These are phyloP conservation scores for Coprinopsis strossmayeri DNA, from an alignment of 768 basidiomycete species.

Conservation along the genomic window DNA sequence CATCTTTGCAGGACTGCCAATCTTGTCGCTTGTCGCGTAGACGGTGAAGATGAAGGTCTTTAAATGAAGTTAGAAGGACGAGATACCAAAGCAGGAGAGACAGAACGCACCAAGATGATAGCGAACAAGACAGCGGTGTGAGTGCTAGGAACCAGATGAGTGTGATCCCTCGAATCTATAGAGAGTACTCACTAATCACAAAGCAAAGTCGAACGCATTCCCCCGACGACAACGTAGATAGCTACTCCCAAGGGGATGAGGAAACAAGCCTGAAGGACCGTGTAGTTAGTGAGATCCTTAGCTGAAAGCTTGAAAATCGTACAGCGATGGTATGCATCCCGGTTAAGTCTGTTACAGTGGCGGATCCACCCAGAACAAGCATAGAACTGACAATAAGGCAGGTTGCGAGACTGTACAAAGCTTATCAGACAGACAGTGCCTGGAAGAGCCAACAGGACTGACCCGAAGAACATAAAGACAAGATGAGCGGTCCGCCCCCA, in stretches of 20 bases:
- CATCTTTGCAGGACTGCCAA: conserved; percentile 76
- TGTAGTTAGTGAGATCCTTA: conserved; percentile 1
- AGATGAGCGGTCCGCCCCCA: conserved; percentile 81
- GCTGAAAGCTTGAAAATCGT: conserved; percentile 12
- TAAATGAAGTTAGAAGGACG: conserved; percentile 6
- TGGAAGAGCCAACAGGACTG: conserved; percentile 10
- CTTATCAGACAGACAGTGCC: neutral
- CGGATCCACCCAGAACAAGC: conserved; percentile 75
- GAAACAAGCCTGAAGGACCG: conserved; percentile 65
- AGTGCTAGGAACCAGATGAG: conserved; percentile 40
- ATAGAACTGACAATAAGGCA: conserved; percentile 90
- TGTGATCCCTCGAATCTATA: neutral
- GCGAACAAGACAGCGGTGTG: conserved; percentile 83
- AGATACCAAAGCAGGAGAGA: neutral
- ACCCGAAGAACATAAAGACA: conserved; percentile 88
- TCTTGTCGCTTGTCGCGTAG: conserved; percentile 72
- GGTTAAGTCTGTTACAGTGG: conserved; percentile 82
- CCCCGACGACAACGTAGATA: conserved; percentile 83
- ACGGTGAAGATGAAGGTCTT: conserved; percentile 64
- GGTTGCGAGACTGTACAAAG: conserved; percentile 56
- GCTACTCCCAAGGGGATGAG: conserved; percentile 83
- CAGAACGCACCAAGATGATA: conserved; percentile 56
- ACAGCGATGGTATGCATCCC: conserved; percentile 86
- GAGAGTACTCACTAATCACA: conserved; percentile 66
- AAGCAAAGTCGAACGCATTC: conserved; percentile 80